phyloP scores from a whole-genome alignment of 495 filamentous ascomycete species.

The Hamigera avellanea region DNA sequence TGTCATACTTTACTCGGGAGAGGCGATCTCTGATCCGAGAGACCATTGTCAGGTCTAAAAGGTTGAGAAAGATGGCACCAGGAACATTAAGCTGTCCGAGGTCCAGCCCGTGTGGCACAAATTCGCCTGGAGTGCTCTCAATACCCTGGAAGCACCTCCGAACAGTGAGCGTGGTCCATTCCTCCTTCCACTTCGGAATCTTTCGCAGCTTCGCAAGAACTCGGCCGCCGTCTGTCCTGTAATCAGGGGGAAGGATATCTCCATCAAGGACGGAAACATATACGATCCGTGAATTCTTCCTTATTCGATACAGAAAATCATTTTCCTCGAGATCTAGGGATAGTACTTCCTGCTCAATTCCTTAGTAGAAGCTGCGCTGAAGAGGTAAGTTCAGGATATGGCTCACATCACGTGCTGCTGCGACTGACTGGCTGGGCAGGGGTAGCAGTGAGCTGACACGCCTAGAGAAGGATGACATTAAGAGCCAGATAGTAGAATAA shows the following conservation, averaged over 20 bases:
- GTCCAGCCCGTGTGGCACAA: slow-evolving; percentile 4
- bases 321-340: slow-evolving; percentile 6
- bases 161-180: slow-evolving; percentile 6
- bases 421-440: too few relatives aligned
- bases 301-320: slow-evolving; percentile 7
- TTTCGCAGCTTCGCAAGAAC: slow-evolving; percentile 4
- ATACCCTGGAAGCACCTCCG: slow-evolving; percentile 1
- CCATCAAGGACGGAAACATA: slow-evolving; percentile 4
- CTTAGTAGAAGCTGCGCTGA: too few relatives aligned
- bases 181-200: slow-evolving; percentile 3
- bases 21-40: slow-evolving; percentile 6
- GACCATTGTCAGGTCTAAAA: slow-evolving; percentile 1
- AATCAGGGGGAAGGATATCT: slow-evolving; percentile 4
- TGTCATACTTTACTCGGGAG: neutral
- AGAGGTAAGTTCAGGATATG: too few relatives aligned
- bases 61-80: neutral
- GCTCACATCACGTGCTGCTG: too few relatives aligned
- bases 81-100: neutral
- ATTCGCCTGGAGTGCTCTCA: slow-evolving; percentile 4
- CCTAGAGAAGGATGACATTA: too few relatives aligned
- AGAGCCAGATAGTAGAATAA: too few relatives aligned
- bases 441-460: too few relatives aligned
- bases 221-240: slow-evolving; percentile 1
- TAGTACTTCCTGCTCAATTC: slow-evolving; percentile 4
- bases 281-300: slow-evolving; percentile 2